Conservation (phyloP, 1,139 yeast species). For the Saccharomyces hybrid region DNA sequence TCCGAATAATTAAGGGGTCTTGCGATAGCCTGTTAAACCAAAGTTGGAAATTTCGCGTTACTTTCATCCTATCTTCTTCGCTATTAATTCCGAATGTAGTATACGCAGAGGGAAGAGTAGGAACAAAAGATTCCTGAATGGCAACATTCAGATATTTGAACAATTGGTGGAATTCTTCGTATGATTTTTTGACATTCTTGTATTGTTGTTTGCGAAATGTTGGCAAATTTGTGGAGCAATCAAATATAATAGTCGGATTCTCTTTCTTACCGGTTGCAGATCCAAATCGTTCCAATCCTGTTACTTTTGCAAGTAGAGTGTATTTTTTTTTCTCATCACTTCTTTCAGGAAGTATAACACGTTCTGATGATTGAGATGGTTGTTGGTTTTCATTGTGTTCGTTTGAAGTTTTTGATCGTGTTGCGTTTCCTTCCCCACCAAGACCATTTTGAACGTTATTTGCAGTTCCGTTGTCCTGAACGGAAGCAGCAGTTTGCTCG, state of each 20-base stretch:
- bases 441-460: slow-evolving; percentile 44
- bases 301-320: slow-evolving; percentile 28
- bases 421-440: slow-evolving; percentile 37
- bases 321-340: slow-evolving; percentile 14
- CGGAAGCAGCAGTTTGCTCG: slow-evolving; percentile 2
- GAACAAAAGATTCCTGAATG: slow-evolving; percentile 88
- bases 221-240: slow-evolving; percentile 51
- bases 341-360: slow-evolving; percentile 1
- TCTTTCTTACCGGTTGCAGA: slow-evolving; percentile 32
- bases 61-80: slow-evolving; percentile 63
- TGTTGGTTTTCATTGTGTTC: neutral
- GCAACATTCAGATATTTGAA: slow-evolving; percentile 72
- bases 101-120: slow-evolving; percentile 67
- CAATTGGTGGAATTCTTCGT: slow-evolving; percentile 65
- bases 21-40: slow-evolving; percentile 75
- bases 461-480: slow-evolving; percentile 9
- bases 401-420: slow-evolving; percentile 25
- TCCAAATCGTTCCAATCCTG: slow-evolving; percentile 33
- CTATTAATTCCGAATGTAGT: slow-evolving; percentile 79
- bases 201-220: slow-evolving; percentile 65
- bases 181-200: slow-evolving; percentile 73
- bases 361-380: neutral
- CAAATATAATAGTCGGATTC: slow-evolving; percentile 34
- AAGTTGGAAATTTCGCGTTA: slow-evolving; percentile 57
- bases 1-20: slow-evolving; percentile 74